Conservation (phyloP, 176 grass and related monocot species). For the Musa schizocarpa region DNA sequence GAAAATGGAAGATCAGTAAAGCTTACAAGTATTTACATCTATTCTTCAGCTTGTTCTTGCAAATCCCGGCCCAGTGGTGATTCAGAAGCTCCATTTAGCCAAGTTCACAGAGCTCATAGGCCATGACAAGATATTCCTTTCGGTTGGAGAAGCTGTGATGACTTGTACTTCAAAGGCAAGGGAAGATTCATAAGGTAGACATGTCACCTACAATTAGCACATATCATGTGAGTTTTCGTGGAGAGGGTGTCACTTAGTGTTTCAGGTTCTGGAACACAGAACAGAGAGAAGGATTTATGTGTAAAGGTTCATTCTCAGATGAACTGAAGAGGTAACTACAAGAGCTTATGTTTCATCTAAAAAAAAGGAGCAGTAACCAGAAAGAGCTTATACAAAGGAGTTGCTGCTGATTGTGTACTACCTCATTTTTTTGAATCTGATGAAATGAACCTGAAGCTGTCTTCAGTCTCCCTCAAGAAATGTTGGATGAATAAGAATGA, state of each 20-base stretch:
- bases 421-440: background rate
- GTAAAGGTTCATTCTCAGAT: background rate
- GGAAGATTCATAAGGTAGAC: background rate
- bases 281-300: background rate
- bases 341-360: too few species aligned
- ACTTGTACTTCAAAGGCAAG: constrained; percentile 33
- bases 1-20: background rate
- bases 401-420: background rate
- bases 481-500: background rate
- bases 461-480: background rate
- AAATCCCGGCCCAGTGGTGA: constrained; percentile 68
- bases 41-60: constrained; percentile 64
- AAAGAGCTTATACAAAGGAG: background rate
- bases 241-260: too few species aligned
- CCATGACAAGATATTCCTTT: constrained; percentile 61
- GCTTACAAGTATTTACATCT: background rate
- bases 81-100: constrained; percentile 53
- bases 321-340: background rate
- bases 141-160: constrained; percentile 59
- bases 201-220: too few species aligned
- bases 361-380: too few species aligned
- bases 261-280: too few species aligned
- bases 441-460: too few species aligned
- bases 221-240: too few species aligned
- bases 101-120: constrained; percentile 62